These are phyloP conservation scores for Solanum sparsipilum DNA, from an alignment of 257 asterid species.

Conservation along the genomic window DNA sequence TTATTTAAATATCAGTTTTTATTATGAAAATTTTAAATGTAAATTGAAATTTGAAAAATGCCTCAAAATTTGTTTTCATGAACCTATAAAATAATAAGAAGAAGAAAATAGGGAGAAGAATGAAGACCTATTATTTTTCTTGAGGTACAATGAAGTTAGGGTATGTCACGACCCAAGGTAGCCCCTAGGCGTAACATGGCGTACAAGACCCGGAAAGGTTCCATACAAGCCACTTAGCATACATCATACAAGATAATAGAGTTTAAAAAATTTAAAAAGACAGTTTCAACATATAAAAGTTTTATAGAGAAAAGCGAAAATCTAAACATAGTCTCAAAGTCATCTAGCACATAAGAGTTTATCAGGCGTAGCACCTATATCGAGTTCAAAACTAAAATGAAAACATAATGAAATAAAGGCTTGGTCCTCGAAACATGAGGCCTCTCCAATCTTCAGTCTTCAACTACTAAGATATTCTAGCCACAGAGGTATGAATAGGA, in stretches of 20 bases:
- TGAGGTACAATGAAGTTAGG: no score
- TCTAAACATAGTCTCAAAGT: not conserved
- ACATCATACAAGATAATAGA: not conserved
- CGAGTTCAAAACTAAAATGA: not conserved
- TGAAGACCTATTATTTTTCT: no score
- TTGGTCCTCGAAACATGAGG: not conserved
- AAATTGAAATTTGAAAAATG: not conserved
- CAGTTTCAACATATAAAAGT: not conserved
- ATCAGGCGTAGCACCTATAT: not conserved
- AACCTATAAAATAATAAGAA: not conserved
- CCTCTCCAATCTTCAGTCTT: not conserved
- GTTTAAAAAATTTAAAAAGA: not conserved
- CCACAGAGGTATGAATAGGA: not conserved
- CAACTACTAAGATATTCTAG: not conserved
- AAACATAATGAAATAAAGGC: not conserved
- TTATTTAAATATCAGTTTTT: not conserved
- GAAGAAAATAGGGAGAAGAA: not conserved
- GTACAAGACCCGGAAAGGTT: no score
- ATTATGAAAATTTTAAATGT: no score
- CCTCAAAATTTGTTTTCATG: not conserved
- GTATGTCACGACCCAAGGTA: no score
- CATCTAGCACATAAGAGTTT: not conserved
- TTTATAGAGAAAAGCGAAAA: not conserved
- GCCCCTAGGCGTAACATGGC: no score
- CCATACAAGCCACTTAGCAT: not conserved